Conservation (phyloP, 495 filamentous ascomycete species). For the Aspergillus homomorphus region DNA sequence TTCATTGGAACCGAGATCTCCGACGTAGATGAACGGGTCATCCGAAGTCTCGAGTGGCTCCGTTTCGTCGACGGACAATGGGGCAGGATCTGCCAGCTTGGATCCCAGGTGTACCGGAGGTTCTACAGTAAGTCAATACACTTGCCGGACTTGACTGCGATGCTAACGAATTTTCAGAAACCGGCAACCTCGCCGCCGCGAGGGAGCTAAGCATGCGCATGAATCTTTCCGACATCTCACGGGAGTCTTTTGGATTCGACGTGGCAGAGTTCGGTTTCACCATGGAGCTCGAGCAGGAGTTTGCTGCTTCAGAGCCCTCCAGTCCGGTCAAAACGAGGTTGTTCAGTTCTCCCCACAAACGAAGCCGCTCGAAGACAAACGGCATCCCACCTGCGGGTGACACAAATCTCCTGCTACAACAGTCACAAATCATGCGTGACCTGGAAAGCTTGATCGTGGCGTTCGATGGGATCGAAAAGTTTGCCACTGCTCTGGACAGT, state of each 20-base stretch:
- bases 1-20: constrained; percentile 63
- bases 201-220: constrained; percentile 52
- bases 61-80: constrained; percentile 67
- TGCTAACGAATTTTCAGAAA: constrained; percentile 17
- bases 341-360: constrained; percentile 20
- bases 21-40: constrained; percentile 64
- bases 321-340: constrained; percentile 36
- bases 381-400: constrained; percentile 11
- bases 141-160: neutral
- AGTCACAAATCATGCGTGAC: constrained; percentile 65
- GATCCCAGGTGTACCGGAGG: constrained; percentile 64
- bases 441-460: constrained; percentile 66
- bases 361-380: constrained; percentile 18
- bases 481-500: constrained; percentile 46
- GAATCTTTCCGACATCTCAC: constrained; percentile 40
- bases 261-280: constrained; percentile 31
- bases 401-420: constrained; percentile 39
- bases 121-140: constrained; percentile 37
- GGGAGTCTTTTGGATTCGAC: constrained; percentile 42
- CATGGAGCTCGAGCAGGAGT: constrained; percentile 23
- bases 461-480: constrained; percentile 64
- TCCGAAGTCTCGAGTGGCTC: constrained; percentile 83
- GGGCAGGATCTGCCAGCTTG: constrained; percentile 64
- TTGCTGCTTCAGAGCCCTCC: constrained; percentile 23
- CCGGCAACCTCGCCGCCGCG: constrained; percentile 61